These are phyloP conservation scores for Podila epigama DNA, from an alignment of 192 early-diverging fungal species.

Conservation along the genomic window DNA sequence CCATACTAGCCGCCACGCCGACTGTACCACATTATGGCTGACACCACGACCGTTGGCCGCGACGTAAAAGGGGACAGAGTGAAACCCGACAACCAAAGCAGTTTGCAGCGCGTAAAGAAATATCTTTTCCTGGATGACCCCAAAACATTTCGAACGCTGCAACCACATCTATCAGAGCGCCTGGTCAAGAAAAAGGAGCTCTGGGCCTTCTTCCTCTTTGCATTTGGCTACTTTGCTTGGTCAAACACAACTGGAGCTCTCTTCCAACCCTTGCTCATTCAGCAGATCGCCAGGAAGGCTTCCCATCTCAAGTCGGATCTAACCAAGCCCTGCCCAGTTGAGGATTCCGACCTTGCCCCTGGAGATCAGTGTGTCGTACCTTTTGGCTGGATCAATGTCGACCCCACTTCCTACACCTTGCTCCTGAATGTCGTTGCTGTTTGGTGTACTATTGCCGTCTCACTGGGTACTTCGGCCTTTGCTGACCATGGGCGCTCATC, in stretches of 20 bases:
- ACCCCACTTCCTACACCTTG: slow-evolving; percentile 35
- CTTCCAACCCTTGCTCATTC: slow-evolving; percentile 27
- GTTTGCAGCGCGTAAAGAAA: slow-evolving; percentile 1
- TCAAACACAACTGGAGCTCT: slow-evolving; percentile 24
- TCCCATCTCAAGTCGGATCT: slow-evolving; percentile 15
- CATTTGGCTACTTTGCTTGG: slow-evolving; percentile 24
- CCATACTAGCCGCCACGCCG: too few relatives aligned
- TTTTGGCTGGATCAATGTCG: slow-evolving; percentile 27
- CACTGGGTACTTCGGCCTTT: slow-evolving; percentile 41
- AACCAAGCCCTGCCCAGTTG: slow-evolving; percentile 9
- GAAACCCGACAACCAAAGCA: too few relatives aligned
- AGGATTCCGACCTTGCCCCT: slow-evolving; percentile 11
- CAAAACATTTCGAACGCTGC: neutral
- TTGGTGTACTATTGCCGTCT: slow-evolving; percentile 49
- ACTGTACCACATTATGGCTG: too few relatives aligned
- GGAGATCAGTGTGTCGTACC: slow-evolving; percentile 26
- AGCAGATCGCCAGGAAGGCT: slow-evolving; percentile 16
- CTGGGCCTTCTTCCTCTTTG: slow-evolving; percentile 40
- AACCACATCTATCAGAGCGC: slow-evolving; percentile 18
- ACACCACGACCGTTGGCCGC: too few relatives aligned
- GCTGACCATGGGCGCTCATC: slow-evolving; percentile 49
- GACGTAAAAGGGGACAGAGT: too few relatives aligned
- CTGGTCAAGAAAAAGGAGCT: slow-evolving; percentile 24
- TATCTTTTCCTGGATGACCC: slow-evolving; percentile 9
- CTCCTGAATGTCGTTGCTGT: slow-evolving; percentile 28